Conservation (phyloP, 169 alveolate genomes). For the Plasmodium coatneyi region DNA sequence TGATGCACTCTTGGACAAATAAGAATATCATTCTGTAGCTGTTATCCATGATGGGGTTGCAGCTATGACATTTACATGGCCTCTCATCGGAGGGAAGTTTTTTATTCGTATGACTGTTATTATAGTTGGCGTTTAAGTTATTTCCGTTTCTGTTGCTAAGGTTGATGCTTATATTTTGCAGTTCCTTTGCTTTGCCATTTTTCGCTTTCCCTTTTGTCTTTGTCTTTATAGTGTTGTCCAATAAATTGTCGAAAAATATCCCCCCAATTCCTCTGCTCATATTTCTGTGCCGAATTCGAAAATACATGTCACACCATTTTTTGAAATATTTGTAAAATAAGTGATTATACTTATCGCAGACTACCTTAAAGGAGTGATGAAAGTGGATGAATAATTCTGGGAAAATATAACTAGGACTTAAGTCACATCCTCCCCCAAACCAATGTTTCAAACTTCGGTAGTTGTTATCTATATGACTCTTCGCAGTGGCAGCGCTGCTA, state of each 20-base stretch:
- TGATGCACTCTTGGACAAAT: conserved; percentile 72
- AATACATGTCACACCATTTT: conserved; percentile 89
- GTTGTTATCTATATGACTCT: conserved; percentile 22
- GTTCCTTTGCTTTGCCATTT: conserved; percentile 1
- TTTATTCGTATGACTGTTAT: background rate
- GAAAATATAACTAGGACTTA: conserved; percentile 90
- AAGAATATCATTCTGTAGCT: conserved; percentile 54
- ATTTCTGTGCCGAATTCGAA: conserved; percentile 84
- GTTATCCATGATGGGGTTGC: conserved; percentile 63
- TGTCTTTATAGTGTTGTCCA: conserved; percentile 64
- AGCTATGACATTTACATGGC: conserved; percentile 56
- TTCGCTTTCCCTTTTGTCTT: conserved; percentile 2
- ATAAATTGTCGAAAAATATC: conserved; percentile 90
- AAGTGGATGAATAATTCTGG: conserved; percentile 86
- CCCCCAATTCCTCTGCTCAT: conserved; percentile 93
- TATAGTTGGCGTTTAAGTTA: background rate
- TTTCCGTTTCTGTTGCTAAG: background rate
- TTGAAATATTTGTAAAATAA: conserved; percentile 86
- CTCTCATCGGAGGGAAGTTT: background rate
- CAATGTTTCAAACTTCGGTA: conserved; percentile 84
- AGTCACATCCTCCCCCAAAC: conserved; percentile 94
- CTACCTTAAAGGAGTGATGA: conserved; percentile 85
- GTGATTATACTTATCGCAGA: conserved; percentile 82
- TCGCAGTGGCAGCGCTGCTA: background rate
- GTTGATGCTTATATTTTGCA: background rate